These are phyloP conservation scores for Scutellaria galericulata DNA, from an alignment of 257 asterid genomes.

Conservation along the genomic window DNA sequence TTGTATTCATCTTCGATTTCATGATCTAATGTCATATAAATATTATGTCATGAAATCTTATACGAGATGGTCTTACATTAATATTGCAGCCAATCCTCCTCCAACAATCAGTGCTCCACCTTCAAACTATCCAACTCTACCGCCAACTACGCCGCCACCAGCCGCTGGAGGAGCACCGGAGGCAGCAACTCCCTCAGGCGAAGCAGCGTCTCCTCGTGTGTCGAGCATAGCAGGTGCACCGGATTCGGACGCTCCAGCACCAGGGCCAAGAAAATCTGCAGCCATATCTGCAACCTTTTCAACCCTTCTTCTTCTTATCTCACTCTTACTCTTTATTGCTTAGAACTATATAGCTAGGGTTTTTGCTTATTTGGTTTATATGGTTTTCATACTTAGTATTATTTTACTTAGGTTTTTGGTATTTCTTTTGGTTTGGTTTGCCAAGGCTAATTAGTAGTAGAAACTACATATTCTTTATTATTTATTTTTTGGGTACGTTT, in stretches of 20 bases:
- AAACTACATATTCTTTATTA: too few species aligned
- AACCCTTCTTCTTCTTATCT: neutral
- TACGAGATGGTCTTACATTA: too few species aligned
- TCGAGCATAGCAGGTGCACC: neutral
- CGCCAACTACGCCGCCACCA: neutral
- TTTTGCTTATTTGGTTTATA: neutral
- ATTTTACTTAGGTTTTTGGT: neutral
- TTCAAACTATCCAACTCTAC: constrained; percentile 15
- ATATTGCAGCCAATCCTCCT: constrained; percentile 26
- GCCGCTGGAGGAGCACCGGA: constrained; percentile 17
- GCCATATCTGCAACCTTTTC: constrained; percentile 30
- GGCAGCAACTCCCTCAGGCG: neutral
- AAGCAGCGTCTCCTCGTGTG: neutral
- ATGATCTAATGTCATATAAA: too few species aligned
- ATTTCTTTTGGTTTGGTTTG: neutral
- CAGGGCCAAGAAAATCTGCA: neutral
- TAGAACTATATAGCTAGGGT: neutral
- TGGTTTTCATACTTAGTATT: neutral
- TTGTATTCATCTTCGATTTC: too few species aligned
- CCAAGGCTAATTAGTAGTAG: neutral
- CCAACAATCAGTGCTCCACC: constrained; percentile 10
- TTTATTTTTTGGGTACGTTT: too few species aligned
- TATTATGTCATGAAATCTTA: too few species aligned
- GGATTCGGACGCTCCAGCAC: neutral
- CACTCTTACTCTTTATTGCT: neutral